Conservation (phyloP, 2,329 filamentous ascomycete genomes). For the Epichloe gansuensis region DNA sequence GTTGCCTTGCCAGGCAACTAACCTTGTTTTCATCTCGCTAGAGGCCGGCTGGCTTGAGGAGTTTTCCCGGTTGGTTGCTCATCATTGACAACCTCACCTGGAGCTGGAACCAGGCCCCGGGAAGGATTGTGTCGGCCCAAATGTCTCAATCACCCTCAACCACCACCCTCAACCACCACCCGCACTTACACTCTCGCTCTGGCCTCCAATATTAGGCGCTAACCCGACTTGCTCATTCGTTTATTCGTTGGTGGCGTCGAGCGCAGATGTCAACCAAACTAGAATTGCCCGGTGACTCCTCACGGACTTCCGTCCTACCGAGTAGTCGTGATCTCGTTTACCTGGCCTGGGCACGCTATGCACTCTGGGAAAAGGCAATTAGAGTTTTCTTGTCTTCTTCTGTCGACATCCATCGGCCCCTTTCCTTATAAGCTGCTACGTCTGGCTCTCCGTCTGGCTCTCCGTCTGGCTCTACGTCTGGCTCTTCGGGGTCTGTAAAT, state of each 20-base stretch:
- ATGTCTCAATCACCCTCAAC: neutral
- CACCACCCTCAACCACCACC: neutral
- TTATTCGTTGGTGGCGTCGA: constrained; percentile 1
- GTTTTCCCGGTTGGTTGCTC: no score
- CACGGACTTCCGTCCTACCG: neutral
- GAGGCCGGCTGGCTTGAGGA: no score
- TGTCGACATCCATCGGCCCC: neutral
- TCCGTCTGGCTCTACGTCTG: neutral
- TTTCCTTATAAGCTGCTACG: neutral
- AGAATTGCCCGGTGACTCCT: constrained; percentile 7
- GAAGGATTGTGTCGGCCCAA: neutral
- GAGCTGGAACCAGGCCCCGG: neutral
- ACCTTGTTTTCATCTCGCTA: no score
- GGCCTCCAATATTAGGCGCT: neutral
- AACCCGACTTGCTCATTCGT: neutral
- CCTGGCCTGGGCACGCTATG: neutral
- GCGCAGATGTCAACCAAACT: neutral
- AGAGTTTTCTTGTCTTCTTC: neutral
- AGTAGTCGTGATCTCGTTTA: neutral
- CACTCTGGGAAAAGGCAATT: neutral
- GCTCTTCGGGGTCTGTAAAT: neutral
- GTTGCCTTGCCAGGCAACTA: no score
- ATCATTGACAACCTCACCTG: no score
- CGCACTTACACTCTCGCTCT: neutral
- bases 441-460: neutral